Evolutionary conservation across 352 stramenopile genomes (phyloP).

Genomic region (Thalassiosira delicatula): DNA sequence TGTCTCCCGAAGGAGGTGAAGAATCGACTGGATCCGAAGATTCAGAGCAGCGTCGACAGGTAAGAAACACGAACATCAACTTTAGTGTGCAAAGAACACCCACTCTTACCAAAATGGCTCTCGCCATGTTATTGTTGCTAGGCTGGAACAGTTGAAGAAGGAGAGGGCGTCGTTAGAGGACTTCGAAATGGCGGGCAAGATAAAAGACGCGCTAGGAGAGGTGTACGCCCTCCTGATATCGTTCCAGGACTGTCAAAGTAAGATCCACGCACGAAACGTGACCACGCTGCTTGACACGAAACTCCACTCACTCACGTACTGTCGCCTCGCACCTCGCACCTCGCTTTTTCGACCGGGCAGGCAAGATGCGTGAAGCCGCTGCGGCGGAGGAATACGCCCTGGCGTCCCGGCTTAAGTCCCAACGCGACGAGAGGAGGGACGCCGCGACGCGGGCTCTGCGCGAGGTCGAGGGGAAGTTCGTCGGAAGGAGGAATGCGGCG

Average conservation of each 20-base stretch:
- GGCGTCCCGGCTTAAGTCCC: conserved; percentile 57
- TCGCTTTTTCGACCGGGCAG: too few species aligned
- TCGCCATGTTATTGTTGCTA: too few species aligned
- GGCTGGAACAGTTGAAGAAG: conserved; percentile 35
- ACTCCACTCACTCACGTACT: too few species aligned
- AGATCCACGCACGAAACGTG: too few species aligned
- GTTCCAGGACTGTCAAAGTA: conserved; percentile 51
- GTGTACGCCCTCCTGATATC: conserved; percentile 52
- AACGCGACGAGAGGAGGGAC: conserved; percentile 64
- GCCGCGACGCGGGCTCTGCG: conserved; percentile 87
- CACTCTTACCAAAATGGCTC: too few species aligned
- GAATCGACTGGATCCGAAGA: conserved; percentile 52
- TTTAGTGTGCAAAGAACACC: too few species aligned
- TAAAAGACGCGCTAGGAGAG: conserved; percentile 46
- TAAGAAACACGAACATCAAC: conserved; percentile 53
- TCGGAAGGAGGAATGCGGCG: conserved; percentile 8
- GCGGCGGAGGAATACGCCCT: conserved; percentile 54
- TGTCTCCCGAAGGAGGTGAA: conserved; percentile 40
- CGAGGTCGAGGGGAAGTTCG: conserved; percentile 77
- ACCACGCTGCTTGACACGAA: too few species aligned
- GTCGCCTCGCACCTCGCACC: too few species aligned
- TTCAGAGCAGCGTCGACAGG: conserved; percentile 47
- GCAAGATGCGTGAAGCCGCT: conserved; percentile 59
- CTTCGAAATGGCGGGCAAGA: too few species aligned
- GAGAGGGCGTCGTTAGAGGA: too few species aligned